Conservation (phyloP, 495 filamentous ascomycete genomes). For the Antarctomyces pellizariae region DNA sequence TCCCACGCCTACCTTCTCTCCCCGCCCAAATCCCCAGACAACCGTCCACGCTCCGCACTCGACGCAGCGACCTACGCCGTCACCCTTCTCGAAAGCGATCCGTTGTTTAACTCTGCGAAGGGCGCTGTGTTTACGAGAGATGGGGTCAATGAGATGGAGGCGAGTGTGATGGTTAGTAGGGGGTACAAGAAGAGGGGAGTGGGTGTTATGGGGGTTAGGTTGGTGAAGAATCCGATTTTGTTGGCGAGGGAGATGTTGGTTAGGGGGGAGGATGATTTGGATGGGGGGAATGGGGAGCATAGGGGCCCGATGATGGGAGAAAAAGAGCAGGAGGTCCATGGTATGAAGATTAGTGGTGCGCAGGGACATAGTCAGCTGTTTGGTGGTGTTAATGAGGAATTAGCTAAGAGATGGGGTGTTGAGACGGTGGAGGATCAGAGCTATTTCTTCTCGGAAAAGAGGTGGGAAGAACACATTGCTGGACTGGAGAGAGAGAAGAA, state of each 20-base stretch:
- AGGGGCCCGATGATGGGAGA: constrained; percentile 5
- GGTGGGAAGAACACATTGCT: constrained; percentile 64
- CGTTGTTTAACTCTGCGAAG: constrained; percentile 66
- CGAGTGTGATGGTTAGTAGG: constrained; percentile 71
- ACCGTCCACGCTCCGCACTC: constrained; percentile 27
- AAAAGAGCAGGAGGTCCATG: background rate
- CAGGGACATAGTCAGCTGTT: constrained; percentile 46
- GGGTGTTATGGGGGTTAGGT: constrained; percentile 45
- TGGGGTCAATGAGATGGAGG: constrained; percentile 70
- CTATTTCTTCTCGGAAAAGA: constrained; percentile 57
- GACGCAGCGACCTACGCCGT: constrained; percentile 59
- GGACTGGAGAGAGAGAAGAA: constrained; percentile 32
- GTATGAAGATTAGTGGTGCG: constrained; percentile 12
- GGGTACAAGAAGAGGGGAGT: constrained; percentile 51
- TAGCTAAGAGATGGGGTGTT: constrained; percentile 41
- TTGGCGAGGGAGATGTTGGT: constrained; percentile 52
- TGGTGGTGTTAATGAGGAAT: constrained; percentile 37
- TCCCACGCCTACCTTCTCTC: constrained; percentile 10
- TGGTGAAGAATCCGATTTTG: constrained; percentile 56
- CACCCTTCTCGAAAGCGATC: constrained; percentile 50
- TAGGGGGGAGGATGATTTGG: constrained; percentile 27
- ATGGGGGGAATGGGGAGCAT: constrained; percentile 14
- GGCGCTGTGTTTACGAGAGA: constrained; percentile 71
- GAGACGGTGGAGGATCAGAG: constrained; percentile 35
- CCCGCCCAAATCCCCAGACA: constrained; percentile 4